Conservation (phyloP, 1,284 basidiomycete species). For the Agaricales sp. region DNA sequence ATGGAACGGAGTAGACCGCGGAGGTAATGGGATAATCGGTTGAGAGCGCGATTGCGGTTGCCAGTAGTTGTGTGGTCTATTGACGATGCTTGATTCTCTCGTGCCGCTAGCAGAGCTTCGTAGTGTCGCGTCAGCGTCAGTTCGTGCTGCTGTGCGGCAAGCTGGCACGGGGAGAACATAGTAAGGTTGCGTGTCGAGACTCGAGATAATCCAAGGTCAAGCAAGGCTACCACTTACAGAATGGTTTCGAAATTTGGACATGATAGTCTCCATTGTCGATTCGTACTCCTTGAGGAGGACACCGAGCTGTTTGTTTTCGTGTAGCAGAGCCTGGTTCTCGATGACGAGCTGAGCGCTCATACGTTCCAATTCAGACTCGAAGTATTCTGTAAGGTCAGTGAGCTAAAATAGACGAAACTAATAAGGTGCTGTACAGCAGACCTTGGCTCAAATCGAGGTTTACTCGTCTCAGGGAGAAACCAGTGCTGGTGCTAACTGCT, state of each 20-base stretch:
- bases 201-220: constrained; percentile 17
- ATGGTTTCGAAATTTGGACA: constrained; percentile 92
- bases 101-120: constrained; percentile 71
- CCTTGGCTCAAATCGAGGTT: constrained; percentile 92
- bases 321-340: constrained; percentile 86
- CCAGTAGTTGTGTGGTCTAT: constrained; percentile 50
- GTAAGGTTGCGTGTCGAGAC: neutral
- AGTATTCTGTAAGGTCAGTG: constrained; percentile 57
- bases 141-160: constrained; percentile 89
- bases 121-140: constrained; percentile 86
- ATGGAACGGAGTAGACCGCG: constrained; percentile 65
- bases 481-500: constrained; percentile 68
- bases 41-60: constrained; percentile 43
- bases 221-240: constrained; percentile 49
- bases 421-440: constrained; percentile 20
- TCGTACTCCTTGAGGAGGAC: constrained; percentile 91
- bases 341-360: constrained; percentile 84
- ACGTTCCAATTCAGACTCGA: constrained; percentile 88
- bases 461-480: constrained; percentile 79
- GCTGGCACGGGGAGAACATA: too few species aligned
- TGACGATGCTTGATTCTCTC: constrained; percentile 55
- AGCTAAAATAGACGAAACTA: constrained; percentile 3
- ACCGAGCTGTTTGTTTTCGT: constrained; percentile 93
- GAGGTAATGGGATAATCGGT: constrained; percentile 62
- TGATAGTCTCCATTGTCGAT: constrained; percentile 88